These are phyloP conservation scores for Choanephora cucurbitarum DNA, from an alignment of 371 early-diverging fungal species.

Conservation along the genomic window DNA sequence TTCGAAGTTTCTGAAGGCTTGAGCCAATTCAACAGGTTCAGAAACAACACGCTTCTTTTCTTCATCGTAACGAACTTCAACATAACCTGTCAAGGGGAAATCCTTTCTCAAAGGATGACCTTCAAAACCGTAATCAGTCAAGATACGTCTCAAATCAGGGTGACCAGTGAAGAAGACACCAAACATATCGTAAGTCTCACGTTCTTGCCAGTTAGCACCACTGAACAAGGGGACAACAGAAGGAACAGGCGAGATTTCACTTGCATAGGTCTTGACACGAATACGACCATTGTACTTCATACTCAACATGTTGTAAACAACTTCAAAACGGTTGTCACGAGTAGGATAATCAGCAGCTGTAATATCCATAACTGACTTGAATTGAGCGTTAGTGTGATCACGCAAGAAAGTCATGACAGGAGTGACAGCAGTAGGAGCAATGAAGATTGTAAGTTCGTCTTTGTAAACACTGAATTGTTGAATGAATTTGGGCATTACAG, in stretches of 20 bases:
- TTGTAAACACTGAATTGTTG: slow-evolving; percentile 97
- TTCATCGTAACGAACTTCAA: slow-evolving; percentile 95
- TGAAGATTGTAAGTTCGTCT: slow-evolving; percentile 94
- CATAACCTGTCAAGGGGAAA: slow-evolving; percentile 96
- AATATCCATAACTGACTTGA: slow-evolving; percentile 89
- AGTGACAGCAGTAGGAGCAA: slow-evolving; percentile 79
- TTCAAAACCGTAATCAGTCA: slow-evolving; percentile 98
- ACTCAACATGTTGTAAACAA: slow-evolving; percentile 92
- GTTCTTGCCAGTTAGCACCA: slow-evolving; percentile 96
- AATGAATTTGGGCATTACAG: slow-evolving; percentile 90
- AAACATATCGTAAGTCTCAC: slow-evolving; percentile 98
- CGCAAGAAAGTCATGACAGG: slow-evolving; percentile 88
- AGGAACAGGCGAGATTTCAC: slow-evolving; percentile 91
- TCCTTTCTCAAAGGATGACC: slow-evolving; percentile 98
- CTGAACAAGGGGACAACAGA: slow-evolving; percentile 74
- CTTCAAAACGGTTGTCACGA: slow-evolving; percentile 92
- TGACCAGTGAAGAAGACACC: slow-evolving; percentile 95
- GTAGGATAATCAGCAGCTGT: slow-evolving; percentile 92
- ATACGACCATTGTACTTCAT: slow-evolving; percentile 91
- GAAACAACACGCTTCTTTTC: slow-evolving; percentile 96
- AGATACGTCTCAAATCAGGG: slow-evolving; percentile 95
- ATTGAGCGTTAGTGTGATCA: slow-evolving; percentile 92
- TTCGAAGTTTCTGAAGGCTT: slow-evolving; percentile 96
- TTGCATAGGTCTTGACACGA: slow-evolving; percentile 95
- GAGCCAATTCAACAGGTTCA: slow-evolving; percentile 95